Evolutionary conservation across 1,284 basidiomycete species (phyloP), one percentile per base, ranked within the genome.

Genomic region (Ceratobasidium papillatum): DNA sequence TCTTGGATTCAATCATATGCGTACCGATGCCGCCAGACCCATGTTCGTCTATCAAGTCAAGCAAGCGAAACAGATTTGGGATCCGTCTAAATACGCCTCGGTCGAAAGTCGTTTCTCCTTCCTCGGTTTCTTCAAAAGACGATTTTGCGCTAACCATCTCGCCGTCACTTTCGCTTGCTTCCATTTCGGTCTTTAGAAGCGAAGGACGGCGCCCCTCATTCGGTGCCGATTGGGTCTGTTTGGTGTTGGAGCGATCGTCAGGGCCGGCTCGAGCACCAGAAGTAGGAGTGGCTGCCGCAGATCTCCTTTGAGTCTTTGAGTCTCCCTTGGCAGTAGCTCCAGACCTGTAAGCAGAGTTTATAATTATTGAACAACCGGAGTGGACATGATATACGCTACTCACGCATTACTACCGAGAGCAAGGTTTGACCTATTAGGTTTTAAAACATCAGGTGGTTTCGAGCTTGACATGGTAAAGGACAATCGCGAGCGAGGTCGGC

Each of bases 51-150:
- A 76, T 73, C 4, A 78, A 65, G 36, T 77, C 74, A 19, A 78
- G 56, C 1, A 78, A 65, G 0, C 77, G 75, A 62, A 62, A 78
- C 30, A 77, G 22, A 9, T 66, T 62, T n/a, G 54, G 64, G 41
- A 75, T 69, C 3, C 41, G 25, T 25, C 38, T 12, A 8, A 71
- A 32, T 11, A 74, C 34, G 27, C 74, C 75, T 87, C 87, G 88
- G 89, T 75, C 83, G 78, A 45, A 76, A 77, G 69, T 83, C 80
- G 85, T 89, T 86, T 41, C 84, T 72, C 0, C 47, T 19, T 71
- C 56, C 25, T 38, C 27, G 22, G 17, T 22, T 1, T 49, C 56
- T 47, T 64, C 61, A 43, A 74, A 74, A 11, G 51, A 54, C 32
- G 72, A 74, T 32, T 12, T 36, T 1, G 72, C 72, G 22, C 52